phyloP scores from a whole-genome alignment of 805 yeast genomes.

The Ogataea wickerhamii region DNA sequence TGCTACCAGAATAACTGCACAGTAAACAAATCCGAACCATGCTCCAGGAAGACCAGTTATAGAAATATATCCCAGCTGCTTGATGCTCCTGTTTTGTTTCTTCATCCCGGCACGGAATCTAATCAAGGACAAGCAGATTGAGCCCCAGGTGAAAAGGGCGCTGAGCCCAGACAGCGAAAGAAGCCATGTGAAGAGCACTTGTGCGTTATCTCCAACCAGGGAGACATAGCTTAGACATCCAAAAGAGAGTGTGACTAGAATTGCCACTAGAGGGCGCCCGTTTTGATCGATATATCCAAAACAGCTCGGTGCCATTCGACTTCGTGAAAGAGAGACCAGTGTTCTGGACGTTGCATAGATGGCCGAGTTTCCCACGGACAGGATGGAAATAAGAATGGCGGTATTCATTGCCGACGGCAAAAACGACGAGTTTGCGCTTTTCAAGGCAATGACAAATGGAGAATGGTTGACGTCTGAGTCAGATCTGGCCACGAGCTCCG shows the following conservation, averaged over 20 bases:
- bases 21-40: conserved; percentile 34
- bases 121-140: conserved; percentile 41
- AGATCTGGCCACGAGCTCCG: conserved; percentile 29
- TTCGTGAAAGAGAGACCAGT: conserved; percentile 42
- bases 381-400: conserved; percentile 38
- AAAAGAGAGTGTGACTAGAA: conserved; percentile 35
- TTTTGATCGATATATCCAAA: conserved; percentile 44
- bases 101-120: conserved; percentile 45
- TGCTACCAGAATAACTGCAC: conserved; percentile 36
- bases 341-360: conserved; percentile 58
- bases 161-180: conserved; percentile 48
- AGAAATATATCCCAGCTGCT: conserved; percentile 41
- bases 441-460: conserved; percentile 48
- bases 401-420: conserved; percentile 40
- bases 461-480: conserved; percentile 35
- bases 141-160: conserved; percentile 47
- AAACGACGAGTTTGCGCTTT: conserved; percentile 34
- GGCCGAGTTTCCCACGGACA: conserved; percentile 50
- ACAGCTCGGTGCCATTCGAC: conserved; percentile 42
- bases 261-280: conserved; percentile 49
- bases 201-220: conserved; percentile 38
- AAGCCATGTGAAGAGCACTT: conserved; percentile 43
- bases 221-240: conserved; percentile 45
- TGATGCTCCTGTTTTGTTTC: conserved; percentile 38
- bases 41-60: conserved; percentile 44